These are phyloP conservation scores for Aspergillus brunneoviolaceus DNA, from an alignment of 2,329 filamentous ascomycete genomes.

Conservation along the genomic window DNA sequence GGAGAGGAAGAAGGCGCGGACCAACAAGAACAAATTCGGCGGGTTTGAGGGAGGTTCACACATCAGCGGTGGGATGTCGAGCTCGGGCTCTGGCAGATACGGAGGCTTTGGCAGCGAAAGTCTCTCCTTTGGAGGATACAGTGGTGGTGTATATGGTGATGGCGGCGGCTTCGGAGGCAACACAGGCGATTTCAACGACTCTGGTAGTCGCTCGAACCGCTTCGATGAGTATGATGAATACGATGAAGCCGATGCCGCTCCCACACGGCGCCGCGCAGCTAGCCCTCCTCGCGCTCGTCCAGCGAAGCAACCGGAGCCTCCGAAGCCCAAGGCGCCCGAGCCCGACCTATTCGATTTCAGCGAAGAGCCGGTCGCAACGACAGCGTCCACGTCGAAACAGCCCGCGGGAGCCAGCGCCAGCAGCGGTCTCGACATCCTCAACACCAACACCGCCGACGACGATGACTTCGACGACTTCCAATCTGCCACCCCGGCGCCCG, in stretches of 20 bases:
- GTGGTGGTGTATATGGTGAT: slow-evolving; percentile 84
- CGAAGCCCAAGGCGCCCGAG: slow-evolving; percentile 78
- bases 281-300: slow-evolving; percentile 39
- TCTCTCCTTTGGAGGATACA: slow-evolving; percentile 64
- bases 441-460: slow-evolving; percentile 58
- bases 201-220: slow-evolving; percentile 63
- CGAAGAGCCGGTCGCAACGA: slow-evolving; percentile 62
- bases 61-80: slow-evolving; percentile 55
- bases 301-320: slow-evolving; percentile 65
- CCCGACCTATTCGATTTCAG: slow-evolving; percentile 86
- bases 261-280: slow-evolving; percentile 55
- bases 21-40: slow-evolving; percentile 90
- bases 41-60: slow-evolving; percentile 82
- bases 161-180: slow-evolving; percentile 89
- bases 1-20: slow-evolving; percentile 81
- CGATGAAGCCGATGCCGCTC: slow-evolving; percentile 68
- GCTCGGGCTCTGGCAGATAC: slow-evolving; percentile 58
- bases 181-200: slow-evolving; percentile 67
- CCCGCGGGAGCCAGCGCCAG: slow-evolving; percentile 41
- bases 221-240: slow-evolving; percentile 98
- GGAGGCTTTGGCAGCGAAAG: slow-evolving; percentile 88
- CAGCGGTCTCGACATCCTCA: slow-evolving; percentile 50
- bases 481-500: slow-evolving; percentile 63
- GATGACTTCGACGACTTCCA: slow-evolving; percentile 97
- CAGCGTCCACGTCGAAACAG: slow-evolving; percentile 44